Percentiles rank a stretch among this genome's conserved stretches.
Conservation (phyloP, 371 early-diverging fungal species). For the Mycotypha africana region DNA sequence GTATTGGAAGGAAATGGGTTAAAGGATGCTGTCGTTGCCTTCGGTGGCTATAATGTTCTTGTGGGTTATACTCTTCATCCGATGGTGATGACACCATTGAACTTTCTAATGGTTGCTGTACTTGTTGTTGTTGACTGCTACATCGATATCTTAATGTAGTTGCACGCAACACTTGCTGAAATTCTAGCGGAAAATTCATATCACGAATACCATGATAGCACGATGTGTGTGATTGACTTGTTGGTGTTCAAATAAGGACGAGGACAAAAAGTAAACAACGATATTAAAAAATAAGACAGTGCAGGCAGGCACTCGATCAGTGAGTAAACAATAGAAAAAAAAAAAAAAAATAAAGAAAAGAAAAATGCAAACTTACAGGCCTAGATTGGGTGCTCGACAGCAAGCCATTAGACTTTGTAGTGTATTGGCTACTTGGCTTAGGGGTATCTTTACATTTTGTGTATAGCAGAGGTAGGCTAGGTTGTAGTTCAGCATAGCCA, state of each 20-base stretch:
- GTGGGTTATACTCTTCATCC: no score
- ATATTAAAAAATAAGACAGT: no score
- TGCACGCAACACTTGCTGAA: conserved; percentile 31
- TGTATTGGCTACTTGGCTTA: conserved; percentile 56
- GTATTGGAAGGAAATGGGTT: no score
- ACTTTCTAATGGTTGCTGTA: background rate
- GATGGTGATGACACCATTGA: no score
- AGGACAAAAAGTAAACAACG: no score
- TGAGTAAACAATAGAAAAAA: no score
- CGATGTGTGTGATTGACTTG: conserved; percentile 35
- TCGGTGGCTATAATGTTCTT: no score
- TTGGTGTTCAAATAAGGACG: no score
- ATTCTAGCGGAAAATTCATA: conserved; percentile 27
- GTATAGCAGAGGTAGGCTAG: conserved; percentile 80
- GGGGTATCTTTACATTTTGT: conserved; percentile 70
- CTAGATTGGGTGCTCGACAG: conserved; percentile 59
- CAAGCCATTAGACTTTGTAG: conserved; percentile 70
- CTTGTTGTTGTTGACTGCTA: no score
- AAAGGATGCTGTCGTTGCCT: background rate
- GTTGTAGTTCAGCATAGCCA: conserved; percentile 83
- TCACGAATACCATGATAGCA: conserved; percentile 22
- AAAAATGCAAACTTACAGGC: conserved; percentile 42
- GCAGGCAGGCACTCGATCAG: no score
- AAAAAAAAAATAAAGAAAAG: background rate
- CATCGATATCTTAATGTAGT: conserved; percentile 27